Evolutionary conservation across 805 yeast species (phyloP).

Genomic region (Spathaspora arborariae): DNA sequence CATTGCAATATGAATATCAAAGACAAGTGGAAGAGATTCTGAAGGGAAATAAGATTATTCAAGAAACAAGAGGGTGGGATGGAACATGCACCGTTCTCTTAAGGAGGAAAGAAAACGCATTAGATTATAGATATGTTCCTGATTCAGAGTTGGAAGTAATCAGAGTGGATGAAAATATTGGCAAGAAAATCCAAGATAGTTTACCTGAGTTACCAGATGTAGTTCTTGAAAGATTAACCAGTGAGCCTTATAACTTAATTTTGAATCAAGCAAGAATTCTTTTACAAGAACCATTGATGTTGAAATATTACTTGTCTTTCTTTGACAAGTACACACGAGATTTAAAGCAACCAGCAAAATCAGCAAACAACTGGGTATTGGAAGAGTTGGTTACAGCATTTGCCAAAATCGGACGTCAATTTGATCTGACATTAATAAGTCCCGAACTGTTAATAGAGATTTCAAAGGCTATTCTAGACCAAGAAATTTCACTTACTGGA

Average conservation of each 20-base stretch:
- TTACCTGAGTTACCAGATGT: conserved; percentile 66
- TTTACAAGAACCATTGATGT: conserved; percentile 45
- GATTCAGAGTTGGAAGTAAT: conserved; percentile 82
- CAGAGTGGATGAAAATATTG: conserved; percentile 39
- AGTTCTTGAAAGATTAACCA: conserved; percentile 42
- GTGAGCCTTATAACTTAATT: conserved; percentile 51
- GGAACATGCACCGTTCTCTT: conserved; percentile 65
- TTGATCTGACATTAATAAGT: conserved; percentile 26
- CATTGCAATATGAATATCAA: conserved; percentile 66
- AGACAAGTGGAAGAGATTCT: conserved; percentile 59
- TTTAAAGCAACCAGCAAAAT: conserved; percentile 24
- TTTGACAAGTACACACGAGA: conserved; percentile 20
- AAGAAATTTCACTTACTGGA: conserved; percentile 58
- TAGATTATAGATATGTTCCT: conserved; percentile 92
- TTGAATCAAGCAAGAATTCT: conserved; percentile 75
- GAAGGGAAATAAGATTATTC: conserved; percentile 23
- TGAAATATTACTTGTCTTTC: conserved; percentile 50
- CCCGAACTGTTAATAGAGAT: conserved; percentile 51
- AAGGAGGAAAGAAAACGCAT: conserved; percentile 74
- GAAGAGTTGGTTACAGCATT: conserved; percentile 76
- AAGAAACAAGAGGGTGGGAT: conserved; percentile 92
- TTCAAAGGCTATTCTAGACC: conserved; percentile 43
- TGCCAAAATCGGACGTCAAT: conserved; percentile 43
- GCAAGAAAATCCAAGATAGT: conserved; percentile 33
- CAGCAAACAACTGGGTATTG: conserved; percentile 73